These are phyloP conservation scores for Silybum marianum DNA, from an alignment of 129 eudicot species.

Conservation along the genomic window DNA sequence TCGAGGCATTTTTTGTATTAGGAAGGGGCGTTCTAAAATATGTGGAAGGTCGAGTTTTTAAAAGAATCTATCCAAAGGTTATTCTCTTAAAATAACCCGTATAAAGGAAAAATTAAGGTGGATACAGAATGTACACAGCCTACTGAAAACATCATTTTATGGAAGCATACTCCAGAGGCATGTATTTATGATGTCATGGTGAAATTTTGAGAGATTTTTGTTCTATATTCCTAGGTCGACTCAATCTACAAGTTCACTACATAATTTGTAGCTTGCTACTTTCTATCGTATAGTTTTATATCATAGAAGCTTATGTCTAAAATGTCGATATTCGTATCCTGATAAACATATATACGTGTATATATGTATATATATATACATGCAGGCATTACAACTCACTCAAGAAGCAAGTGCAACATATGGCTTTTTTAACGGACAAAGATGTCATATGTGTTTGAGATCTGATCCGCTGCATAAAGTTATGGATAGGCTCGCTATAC, in stretches of 20 bases:
- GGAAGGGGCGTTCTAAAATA: too few species aligned
- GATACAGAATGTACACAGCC: too few species aligned
- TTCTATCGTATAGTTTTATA: conserved; percentile 9
- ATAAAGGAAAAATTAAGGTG: too few species aligned
- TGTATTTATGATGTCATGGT: background rate
- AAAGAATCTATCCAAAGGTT: too few species aligned
- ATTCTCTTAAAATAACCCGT: too few species aligned
- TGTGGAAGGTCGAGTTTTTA: too few species aligned
- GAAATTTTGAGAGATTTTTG: background rate
- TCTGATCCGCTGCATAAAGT: conserved; percentile 78
- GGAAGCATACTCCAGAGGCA: too few species aligned
- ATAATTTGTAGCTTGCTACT: background rate
- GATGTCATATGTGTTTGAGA: conserved; percentile 90
- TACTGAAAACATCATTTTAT: too few species aligned
- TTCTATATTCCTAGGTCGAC: background rate
- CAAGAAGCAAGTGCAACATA: conserved; percentile 71
- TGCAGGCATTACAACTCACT: conserved; percentile 77
- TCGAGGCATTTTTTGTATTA: too few species aligned
- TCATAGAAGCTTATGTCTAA: conserved; percentile 8
- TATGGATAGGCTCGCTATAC: conserved; percentile 71
- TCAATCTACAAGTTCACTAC: background rate
- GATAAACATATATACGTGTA: background rate
- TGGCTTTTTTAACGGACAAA: conserved; percentile 70
- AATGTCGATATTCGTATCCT: background rate
- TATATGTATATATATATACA: conserved; percentile 3